Base-by-base conservation (phyloP, 202 grass and related monocot species). In the Eragrostis tef region DNA sequence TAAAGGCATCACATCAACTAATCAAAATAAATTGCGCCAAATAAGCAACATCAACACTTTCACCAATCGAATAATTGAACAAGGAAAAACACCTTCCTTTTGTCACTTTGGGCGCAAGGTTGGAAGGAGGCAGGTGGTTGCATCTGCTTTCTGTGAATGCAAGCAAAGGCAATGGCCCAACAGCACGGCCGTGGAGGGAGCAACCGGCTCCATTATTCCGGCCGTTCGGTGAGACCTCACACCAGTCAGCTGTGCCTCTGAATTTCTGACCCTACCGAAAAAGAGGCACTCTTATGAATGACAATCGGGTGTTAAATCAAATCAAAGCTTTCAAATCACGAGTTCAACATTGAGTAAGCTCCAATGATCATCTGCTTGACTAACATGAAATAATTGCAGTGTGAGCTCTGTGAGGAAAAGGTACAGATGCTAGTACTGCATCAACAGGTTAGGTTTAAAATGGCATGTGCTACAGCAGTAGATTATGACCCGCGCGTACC, bases 121-220 rank as follows among this genome's bases (percentile, higher is more conserved):
- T 81, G 71, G 62, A 53, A 42, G 76, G 76, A 54, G 8, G 64
- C 54, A 64, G 87, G 77, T 85, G 7, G 87, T 81, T 81, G 82
- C 70, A 44, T 67, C 47, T 22, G 87, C 71, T 89, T 89, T 68
- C 87, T 79, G 70, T 68, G 62, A 75, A 81, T 71, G 77, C 64
- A 88, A 88, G 82, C 81, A 85, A 85, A 85, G 82, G 76, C 64
- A 85, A 88, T 24, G 34, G 74, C 26, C 70, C 72, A 83, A 57
- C 79, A 64, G 57, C 79, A 19, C 64, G 22, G 24, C 80, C 67
- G 61, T 17, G 47, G 80, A 63, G 22, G 22, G 69, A 66, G 86
- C 80, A 39, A 85, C 69, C 63, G 24, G 76, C 71, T 54, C 78
- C 62, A 89, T 81, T 85, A 85, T 77, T 89, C 60, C 76, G 71